Percentiles rank a stretch among this genome's conserved stretches.
Conservation (phyloP, 768 basidiomycete genomes). For the Basidioascus undulatus region DNA sequence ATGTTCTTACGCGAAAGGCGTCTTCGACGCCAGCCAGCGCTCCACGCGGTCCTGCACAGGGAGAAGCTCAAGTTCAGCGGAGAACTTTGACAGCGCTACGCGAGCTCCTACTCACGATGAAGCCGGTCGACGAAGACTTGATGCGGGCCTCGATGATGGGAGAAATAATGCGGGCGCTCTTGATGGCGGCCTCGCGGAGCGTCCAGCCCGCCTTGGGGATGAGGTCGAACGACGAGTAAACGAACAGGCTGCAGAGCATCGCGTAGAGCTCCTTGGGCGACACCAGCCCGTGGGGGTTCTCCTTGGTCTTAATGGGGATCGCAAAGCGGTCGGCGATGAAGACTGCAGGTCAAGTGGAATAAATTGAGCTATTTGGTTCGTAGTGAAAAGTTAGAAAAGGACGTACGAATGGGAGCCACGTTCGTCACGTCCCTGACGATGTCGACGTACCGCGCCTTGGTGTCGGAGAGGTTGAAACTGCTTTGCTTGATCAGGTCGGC, state of each 20-base stretch:
- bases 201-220: constrained; percentile 3
- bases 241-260: constrained; percentile 3
- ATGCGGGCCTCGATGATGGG: background rate
- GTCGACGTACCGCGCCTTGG: constrained; percentile 24
- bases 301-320: too few species aligned
- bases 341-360: too few species aligned
- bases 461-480: constrained; percentile 17
- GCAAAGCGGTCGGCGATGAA: too few species aligned
- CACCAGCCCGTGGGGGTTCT: constrained; percentile 4
- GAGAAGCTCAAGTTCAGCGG: background rate
- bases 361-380: too few species aligned
- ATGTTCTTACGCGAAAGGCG: background rate
- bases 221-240: background rate
- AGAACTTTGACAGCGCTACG: too few species aligned
- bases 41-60: background rate
- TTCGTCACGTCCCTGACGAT: constrained; percentile 46
- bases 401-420: constrained; percentile 31
- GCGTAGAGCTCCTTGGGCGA: constrained; percentile 2
- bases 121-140: background rate
- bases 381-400: too few species aligned
- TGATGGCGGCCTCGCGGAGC: constrained; percentile 2
- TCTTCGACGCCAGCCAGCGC: background rate
- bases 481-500: constrained; percentile 13
- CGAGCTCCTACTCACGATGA: too few species aligned
- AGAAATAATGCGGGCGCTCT: background rate